phyloP scores from a whole-genome alignment of 345 rosid species.

The Microcos paniculata region DNA sequence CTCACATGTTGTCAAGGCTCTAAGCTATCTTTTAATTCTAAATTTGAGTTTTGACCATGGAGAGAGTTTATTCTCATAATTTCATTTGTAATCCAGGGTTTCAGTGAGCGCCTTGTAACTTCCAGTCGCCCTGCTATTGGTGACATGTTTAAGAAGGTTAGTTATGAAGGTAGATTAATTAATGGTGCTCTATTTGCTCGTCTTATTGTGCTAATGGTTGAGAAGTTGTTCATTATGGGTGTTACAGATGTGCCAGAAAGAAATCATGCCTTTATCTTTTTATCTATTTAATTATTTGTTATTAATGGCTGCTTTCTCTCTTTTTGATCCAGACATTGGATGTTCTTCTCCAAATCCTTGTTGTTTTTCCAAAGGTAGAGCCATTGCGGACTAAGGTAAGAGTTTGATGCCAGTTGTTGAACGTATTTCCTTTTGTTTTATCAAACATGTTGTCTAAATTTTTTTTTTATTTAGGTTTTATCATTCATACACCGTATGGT shows the following conservation, averaged over 20 bases:
- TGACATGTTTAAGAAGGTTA: constrained; percentile 92
- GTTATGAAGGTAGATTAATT: constrained; percentile 22
- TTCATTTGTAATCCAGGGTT: constrained; percentile 59
- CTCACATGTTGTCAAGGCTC: not conserved
- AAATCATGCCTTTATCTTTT: not conserved
- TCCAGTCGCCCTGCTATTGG: constrained; percentile 87
- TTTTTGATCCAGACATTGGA: constrained; percentile 74
- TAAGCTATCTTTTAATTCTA: not conserved
- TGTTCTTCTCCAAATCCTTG: constrained; percentile 76
- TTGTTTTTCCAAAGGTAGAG: constrained; percentile 77
- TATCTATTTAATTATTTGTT: not conserved
- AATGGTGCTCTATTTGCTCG: not conserved
- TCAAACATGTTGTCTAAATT: constrained; percentile 17
- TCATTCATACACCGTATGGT: constrained; percentile 98
- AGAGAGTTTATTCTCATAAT: constrained; percentile 7
- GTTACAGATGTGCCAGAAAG: not conserved
- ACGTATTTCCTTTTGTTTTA: not conserved
- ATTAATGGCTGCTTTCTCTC: constrained; percentile 13
- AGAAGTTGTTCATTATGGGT: not conserved
- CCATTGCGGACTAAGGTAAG: constrained; percentile 81
- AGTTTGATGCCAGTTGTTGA: constrained; percentile 18
- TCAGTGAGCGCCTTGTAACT: constrained; percentile 86
- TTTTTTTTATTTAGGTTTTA: constrained; percentile 54
- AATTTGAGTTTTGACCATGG: constrained; percentile 1
- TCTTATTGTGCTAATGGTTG: not conserved